phyloP scores from a whole-genome alignment of 176 grass and related monocot species.

The Lolium perenne region DNA sequence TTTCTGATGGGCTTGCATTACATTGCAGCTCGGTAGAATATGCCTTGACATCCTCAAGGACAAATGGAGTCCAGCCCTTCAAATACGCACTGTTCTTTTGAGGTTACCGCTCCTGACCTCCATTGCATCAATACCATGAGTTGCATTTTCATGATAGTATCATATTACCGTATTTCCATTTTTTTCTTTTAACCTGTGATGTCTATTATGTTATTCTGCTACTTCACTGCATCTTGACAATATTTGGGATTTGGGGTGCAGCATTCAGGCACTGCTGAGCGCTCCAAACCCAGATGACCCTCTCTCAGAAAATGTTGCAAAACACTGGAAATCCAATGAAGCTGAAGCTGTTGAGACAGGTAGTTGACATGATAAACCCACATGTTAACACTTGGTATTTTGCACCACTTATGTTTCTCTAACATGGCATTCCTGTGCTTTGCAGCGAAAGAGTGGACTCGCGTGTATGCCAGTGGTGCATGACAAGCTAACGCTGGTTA shows the following conservation, averaged over 20 bases:
- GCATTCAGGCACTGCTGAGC: slow-evolving; percentile 91
- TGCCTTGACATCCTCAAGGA: slow-evolving; percentile 90
- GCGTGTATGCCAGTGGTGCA: slow-evolving; percentile 75
- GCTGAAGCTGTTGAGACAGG: slow-evolving; percentile 92
- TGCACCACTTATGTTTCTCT: not conserved
- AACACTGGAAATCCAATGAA: slow-evolving; percentile 98
- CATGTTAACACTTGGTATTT: too few species aligned
- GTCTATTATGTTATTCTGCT: slow-evolving; percentile 22
- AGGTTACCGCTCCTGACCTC: slow-evolving; percentile 51
- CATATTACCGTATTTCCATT: not conserved
- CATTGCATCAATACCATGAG: not conserved
- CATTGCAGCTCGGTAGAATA: slow-evolving; percentile 82
- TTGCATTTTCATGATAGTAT: not conserved
- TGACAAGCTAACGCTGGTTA: slow-evolving; percentile 26
- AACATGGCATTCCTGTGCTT: not conserved
- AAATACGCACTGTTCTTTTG: slow-evolving; percentile 83
- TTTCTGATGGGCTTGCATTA: slow-evolving; percentile 6
- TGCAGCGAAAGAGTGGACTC: slow-evolving; percentile 95
- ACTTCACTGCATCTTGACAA: slow-evolving; percentile 16
- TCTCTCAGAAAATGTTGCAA: slow-evolving; percentile 89
- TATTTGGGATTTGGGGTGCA: slow-evolving; percentile 43
- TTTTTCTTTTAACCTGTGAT: slow-evolving; percentile 21
- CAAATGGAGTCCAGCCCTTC: slow-evolving; percentile 93
- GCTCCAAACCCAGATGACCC: slow-evolving; percentile 96
- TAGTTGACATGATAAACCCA: slow-evolving; percentile 10